These are phyloP conservation scores for Coemansia sp. DNA, from an alignment of 192 early-diverging fungal genomes.

Conservation along the genomic window DNA sequence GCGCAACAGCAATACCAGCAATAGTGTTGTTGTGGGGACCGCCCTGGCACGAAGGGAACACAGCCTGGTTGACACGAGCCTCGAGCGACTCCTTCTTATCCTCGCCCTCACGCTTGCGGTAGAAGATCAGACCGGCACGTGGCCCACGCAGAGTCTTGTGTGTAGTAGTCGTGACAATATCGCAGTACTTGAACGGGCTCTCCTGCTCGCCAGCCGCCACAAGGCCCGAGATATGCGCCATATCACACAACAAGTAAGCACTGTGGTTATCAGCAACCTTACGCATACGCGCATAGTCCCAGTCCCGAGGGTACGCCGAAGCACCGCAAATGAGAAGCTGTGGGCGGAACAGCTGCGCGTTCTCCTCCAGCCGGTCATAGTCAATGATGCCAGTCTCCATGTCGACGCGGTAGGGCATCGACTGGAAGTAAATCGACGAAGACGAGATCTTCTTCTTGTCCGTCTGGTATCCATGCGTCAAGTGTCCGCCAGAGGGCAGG, in stretches of 20 bases:
- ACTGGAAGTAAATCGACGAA: conserved; percentile 99
- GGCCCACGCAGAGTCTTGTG: conserved; percentile 99
- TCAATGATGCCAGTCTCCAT: conserved; percentile 85
- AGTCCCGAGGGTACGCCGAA: conserved; percentile 97
- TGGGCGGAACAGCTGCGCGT: conserved; percentile 93
- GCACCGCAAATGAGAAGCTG: conserved; percentile 99
- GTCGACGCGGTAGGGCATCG: conserved; percentile 98
- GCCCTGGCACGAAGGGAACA: conserved; percentile 99
- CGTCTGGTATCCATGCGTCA: conserved; percentile 99
- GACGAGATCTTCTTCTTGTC: conserved; percentile 99
- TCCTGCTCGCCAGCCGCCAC: conserved; percentile 89
- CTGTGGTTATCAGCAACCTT: conserved; percentile 96
- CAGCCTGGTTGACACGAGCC: conserved; percentile 95
- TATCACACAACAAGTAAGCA: conserved; percentile 97
- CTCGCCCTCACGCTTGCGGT: conserved; percentile 75
- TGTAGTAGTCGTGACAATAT: conserved; percentile 99
- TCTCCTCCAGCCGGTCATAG: conserved; percentile 93
- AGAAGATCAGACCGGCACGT: conserved; percentile 99
- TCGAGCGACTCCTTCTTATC: conserved; percentile 88
- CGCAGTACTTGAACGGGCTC: conserved; percentile 97
- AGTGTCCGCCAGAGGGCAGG: conserved; percentile 98
- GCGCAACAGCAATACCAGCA: conserved; percentile 94
- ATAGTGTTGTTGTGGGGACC: conserved; percentile 99
- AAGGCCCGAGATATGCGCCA: conserved; percentile 98
- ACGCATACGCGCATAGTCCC: conserved; percentile 96